phyloP scores from a whole-genome alignment of 2,329 filamentous ascomycete genomes.

The Trichophyton simii region DNA sequence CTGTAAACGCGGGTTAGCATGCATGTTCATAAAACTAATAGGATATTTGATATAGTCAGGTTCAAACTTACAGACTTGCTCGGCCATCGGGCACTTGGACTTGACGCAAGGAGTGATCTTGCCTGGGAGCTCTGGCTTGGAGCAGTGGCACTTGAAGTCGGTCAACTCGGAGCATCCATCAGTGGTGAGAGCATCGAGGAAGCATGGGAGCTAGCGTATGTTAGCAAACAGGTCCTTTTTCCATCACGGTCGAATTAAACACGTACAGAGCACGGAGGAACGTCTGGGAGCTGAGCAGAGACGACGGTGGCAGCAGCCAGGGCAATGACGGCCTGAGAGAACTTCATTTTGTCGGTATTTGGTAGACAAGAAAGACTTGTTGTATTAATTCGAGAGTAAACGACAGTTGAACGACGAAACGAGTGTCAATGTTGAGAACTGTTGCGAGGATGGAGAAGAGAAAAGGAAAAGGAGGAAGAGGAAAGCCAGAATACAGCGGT shows the following conservation, averaged over 20 bases:
- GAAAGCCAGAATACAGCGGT: not conserved
- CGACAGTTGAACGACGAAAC: conserved; percentile 11
- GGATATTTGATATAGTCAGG: not conserved
- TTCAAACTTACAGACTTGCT: conserved; percentile 6
- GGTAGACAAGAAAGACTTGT: not conserved
- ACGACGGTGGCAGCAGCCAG: conserved; percentile 34
- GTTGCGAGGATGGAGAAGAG: conserved; percentile 6
- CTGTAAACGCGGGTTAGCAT: conserved; percentile 13
- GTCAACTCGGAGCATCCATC: conserved; percentile 36
- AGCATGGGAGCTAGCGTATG: conserved; percentile 33
- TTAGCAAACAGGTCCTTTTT: conserved; percentile 3
- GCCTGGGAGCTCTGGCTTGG: conserved; percentile 32
- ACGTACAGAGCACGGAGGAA: conserved; percentile 38
- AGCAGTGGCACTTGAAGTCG: conserved; percentile 41
- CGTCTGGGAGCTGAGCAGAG: conserved; percentile 34
- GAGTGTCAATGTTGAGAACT: conserved; percentile 10
- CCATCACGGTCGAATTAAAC: not conserved
- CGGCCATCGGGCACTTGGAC: conserved; percentile 24
- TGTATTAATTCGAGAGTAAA: conserved; percentile 1
- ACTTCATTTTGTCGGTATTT: conserved; percentile 22
- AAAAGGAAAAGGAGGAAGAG: conserved; percentile 2
- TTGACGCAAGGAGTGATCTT: conserved; percentile 37
- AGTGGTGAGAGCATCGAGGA: conserved; percentile 28
- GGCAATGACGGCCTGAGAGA: conserved; percentile 22
- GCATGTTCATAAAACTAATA: not conserved